These are phyloP conservation scores for Heterobasidion annosum DNA, from an alignment of 1,284 basidiomycete genomes.

Conservation along the genomic window DNA sequence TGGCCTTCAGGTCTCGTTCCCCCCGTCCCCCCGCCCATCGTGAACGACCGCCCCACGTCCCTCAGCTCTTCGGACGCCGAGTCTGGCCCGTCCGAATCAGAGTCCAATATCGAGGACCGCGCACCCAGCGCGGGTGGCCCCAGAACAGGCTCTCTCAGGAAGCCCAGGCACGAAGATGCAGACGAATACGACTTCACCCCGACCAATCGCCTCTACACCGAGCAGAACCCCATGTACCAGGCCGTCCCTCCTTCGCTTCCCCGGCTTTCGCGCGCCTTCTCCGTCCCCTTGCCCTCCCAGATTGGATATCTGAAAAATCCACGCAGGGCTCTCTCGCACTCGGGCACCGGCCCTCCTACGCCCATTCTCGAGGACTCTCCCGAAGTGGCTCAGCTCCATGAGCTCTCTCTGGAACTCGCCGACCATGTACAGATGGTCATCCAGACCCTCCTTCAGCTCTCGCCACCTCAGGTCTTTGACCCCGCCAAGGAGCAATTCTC, in stretches of 20 bases:
- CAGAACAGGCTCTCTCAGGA: conserved; percentile 6
- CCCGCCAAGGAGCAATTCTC: conserved; percentile 88
- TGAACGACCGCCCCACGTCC: conserved; percentile 23
- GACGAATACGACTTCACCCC: conserved; percentile 25
- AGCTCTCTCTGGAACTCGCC: conserved; percentile 74
- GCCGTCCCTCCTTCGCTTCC: conserved; percentile 24
- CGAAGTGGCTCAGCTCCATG: conserved; percentile 38
- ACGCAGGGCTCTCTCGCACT: conserved; percentile 23
- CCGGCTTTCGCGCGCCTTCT: conserved; percentile 58
- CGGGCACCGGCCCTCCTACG: conserved; percentile 9
- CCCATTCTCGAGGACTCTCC: conserved; percentile 16
- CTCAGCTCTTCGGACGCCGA: conserved; percentile 42
- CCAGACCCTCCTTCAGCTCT: conserved; percentile 82
- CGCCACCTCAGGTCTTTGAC: conserved; percentile 83
- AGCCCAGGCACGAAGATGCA: conserved; percentile 12
- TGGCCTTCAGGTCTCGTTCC: conserved; percentile 35
- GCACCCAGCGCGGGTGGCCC: conserved; percentile 2
- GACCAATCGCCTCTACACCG: conserved; percentile 21
- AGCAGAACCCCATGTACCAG: conserved; percentile 25
- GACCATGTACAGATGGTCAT: conserved; percentile 84
- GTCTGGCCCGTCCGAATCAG: conserved; percentile 36
- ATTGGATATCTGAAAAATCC: conserved; percentile 62
- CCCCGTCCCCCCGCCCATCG: conserved; percentile 20
- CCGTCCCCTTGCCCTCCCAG: conserved; percentile 64
- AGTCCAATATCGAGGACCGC: conserved; percentile 13